These are phyloP conservation scores for Ceratobasidium sp. DNA, from an alignment of 1,284 basidiomycete genomes.

Conservation along the genomic window DNA sequence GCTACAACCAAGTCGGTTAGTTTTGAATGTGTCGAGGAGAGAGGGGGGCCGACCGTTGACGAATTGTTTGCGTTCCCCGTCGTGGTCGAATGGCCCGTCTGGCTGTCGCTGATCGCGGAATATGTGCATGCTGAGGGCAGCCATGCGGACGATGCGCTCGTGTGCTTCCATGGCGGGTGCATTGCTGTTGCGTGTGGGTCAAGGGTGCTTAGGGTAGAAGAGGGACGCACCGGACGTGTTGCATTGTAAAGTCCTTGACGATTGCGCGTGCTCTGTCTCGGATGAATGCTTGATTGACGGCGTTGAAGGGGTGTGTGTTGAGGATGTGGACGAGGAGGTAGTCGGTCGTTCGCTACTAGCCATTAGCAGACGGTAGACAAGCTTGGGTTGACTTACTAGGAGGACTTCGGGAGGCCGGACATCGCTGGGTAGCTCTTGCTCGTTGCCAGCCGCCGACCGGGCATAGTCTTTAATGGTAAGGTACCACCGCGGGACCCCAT, in stretches of 20 bases:
- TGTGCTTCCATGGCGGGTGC: constrained; percentile 29
- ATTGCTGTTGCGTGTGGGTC: not conserved
- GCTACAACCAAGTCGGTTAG: not conserved
- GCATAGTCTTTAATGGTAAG: constrained; percentile 35
- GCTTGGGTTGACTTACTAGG: not conserved
- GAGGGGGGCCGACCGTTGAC: constrained; percentile 14
- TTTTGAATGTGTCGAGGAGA: not conserved
- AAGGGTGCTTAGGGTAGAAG: not conserved
- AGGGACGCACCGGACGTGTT: constrained; percentile 28
- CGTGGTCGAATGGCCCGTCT: constrained; percentile 34
- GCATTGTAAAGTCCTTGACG: constrained; percentile 35
- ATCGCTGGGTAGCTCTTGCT: constrained; percentile 31
- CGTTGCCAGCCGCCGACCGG: constrained; percentile 26
- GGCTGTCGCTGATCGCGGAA: constrained; percentile 33
- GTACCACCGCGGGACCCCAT: constrained; percentile 26
- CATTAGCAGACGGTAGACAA: not conserved
- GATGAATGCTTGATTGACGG: constrained; percentile 33
- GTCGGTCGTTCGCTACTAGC: constrained; percentile 30
- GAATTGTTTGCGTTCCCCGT: constrained; percentile 34
- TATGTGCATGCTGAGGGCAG: constrained; percentile 30
- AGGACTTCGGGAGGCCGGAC: constrained; percentile 24
- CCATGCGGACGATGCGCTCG: constrained; percentile 37
- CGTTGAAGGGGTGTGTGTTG: constrained; percentile 21
- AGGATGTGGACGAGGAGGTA: constrained; percentile 25
- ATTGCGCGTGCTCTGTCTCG: constrained; percentile 32